Evolutionary conservation across 2,329 filamentous ascomycete species (phyloP), one percentile per base, ranked within the genome.

Genomic region (Epichloe brachyelytri): DNA sequence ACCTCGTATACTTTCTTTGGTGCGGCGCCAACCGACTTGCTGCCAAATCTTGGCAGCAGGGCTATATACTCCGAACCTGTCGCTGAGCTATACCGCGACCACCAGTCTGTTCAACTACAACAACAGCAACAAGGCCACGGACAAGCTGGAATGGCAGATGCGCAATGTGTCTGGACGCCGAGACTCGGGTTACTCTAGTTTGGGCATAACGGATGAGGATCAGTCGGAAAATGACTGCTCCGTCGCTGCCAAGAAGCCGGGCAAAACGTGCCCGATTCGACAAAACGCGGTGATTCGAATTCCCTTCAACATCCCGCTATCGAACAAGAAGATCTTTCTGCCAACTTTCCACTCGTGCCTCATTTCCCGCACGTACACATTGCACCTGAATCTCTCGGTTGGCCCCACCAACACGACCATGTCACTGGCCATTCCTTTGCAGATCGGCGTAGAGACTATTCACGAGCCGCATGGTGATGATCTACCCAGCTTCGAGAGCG

Each of bases 341-440:
- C 78, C 78, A 0, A 76, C 75, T 5, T 81, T 80, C 59, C 75
- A 80, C 65, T 75, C 73, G 8, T 81, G 78, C 65, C 72, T 80
- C 60, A 66, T 71, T 38, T 76, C 75, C 7, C 73, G 78, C 26
- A 71, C 72, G n/a, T 81, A 81, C 61, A 69, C 72, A 4, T 59
- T 80, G 33, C 70, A 72, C 56, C 58, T 80, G 5, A 67, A 65
- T 6, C 53, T 80, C 5, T 67, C 67, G 1, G 65, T 68, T 3
- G 71, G 68, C 15, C 65, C 71, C 7, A 63, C 67, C 51, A 71
- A 66, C 58, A 71, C 67, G 4, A 68, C 64, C 48, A 56, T 78
- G 40, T 69, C 68, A 39, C 62, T 80, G 26, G 59, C 61, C 20
- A 59, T 79, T 41, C 77, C 77, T 6, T 55, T 80, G 43, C 77